A percentile compares a stretch with the other conserved stretches of the same genome.
These are phyloP conservation scores for Aspergillus chevalieri DNA, from an alignment of 2,329 filamentous ascomycete species.

Conservation along the genomic window DNA sequence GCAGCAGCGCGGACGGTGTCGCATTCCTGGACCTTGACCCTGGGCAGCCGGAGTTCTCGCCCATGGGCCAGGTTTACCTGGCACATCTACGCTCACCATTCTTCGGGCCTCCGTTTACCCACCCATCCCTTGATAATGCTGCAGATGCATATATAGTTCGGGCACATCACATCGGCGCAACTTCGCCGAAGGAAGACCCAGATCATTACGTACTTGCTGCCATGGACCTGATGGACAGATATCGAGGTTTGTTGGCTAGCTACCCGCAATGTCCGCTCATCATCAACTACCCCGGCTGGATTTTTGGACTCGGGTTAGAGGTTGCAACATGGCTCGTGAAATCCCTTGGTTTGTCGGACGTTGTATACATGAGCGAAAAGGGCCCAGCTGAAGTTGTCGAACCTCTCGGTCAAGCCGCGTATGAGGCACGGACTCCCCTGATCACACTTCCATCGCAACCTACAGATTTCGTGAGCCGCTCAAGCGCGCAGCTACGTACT, in stretches of 20 bases:
- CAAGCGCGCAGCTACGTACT: slow-evolving; percentile 46
- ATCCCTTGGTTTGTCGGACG: slow-evolving; percentile 44
- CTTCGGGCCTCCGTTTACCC: slow-evolving; percentile 53
- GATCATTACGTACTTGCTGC: slow-evolving; percentile 51
- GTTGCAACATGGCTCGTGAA: slow-evolving; percentile 43
- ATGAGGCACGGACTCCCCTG: slow-evolving; percentile 30
- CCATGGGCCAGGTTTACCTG: slow-evolving; percentile 55
- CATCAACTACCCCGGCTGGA: slow-evolving; percentile 53
- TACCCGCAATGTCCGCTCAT: slow-evolving; percentile 46
- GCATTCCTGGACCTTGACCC: slow-evolving; percentile 56
- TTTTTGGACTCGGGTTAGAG: slow-evolving; percentile 48
- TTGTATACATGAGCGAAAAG: slow-evolving; percentile 50
- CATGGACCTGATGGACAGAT: slow-evolving; percentile 47
- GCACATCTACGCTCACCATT: slow-evolving; percentile 46
- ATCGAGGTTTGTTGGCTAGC: slow-evolving; percentile 35
- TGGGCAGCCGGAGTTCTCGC: slow-evolving; percentile 53
- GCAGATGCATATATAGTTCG: slow-evolving; percentile 38
- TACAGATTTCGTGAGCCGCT: slow-evolving; percentile 40
- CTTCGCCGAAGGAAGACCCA: slow-evolving; percentile 51
- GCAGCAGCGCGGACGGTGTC: slow-evolving; percentile 35
- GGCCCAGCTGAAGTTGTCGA: slow-evolving; percentile 40
- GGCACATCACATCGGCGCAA: slow-evolving; percentile 50
- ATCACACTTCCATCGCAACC: slow-evolving; percentile 44
- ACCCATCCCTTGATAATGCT: slow-evolving; percentile 37
- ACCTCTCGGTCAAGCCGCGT: slow-evolving; percentile 36